Evolutionary conservation across 345 rosid genomes (phyloP).

Genomic region (Hibiscus trionum): DNA sequence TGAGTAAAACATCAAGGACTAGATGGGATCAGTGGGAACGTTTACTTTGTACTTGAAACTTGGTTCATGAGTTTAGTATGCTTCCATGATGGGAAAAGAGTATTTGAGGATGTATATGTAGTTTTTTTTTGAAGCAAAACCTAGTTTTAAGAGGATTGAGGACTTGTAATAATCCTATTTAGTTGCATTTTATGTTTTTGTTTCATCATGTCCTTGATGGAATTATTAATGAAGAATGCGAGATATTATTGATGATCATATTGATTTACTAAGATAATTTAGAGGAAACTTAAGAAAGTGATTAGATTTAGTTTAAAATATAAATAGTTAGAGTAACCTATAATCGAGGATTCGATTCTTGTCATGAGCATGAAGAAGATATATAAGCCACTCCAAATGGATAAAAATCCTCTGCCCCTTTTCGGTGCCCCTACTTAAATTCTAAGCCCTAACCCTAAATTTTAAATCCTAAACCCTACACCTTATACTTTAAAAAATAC

Average conservation of each 20-base stretch:
- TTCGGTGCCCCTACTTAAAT: too few species aligned
- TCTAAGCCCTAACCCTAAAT: too few species aligned
- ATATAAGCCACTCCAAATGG: too few species aligned
- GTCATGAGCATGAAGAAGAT: too few species aligned
- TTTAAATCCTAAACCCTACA: too few species aligned
- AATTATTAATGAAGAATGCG: neutral
- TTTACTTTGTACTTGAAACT: neutral
- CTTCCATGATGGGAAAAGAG: neutral
- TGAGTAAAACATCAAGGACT: neutral
- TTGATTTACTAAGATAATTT: neutral
- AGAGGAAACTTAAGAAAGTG: too few species aligned
- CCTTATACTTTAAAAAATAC: too few species aligned
- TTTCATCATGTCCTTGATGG: slow-evolving; percentile 10
- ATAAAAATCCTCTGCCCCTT: too few species aligned
- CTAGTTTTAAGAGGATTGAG: neutral
- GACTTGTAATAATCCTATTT: neutral
- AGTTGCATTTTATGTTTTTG: neutral
- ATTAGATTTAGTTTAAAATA: too few species aligned
- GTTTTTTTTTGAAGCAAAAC: neutral
- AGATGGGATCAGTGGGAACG: neutral
- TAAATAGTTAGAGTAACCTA: too few species aligned
- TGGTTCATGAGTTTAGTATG: neutral
- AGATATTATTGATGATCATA: neutral
- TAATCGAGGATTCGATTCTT: too few species aligned
- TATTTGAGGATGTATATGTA: neutral